Conservation (phyloP, 495 filamentous ascomycete species). For the Acidomyces sp. region DNA sequence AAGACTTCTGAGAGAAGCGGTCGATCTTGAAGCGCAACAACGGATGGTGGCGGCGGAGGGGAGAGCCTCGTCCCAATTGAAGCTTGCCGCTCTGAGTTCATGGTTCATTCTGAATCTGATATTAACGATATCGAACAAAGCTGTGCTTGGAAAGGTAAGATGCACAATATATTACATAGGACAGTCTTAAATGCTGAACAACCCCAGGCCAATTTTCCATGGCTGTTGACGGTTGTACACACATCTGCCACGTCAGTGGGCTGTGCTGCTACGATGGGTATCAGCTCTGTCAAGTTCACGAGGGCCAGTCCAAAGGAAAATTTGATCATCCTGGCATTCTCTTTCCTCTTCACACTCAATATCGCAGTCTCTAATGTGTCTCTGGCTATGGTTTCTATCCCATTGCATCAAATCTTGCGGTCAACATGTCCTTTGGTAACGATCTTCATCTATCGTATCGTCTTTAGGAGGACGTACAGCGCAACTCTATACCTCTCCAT, state of each 20-base stretch:
- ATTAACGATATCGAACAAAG: too few relatives aligned
- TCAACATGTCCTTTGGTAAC: slow-evolving; percentile 43
- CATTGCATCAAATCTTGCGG: slow-evolving; percentile 48
- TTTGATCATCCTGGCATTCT: slow-evolving; percentile 37
- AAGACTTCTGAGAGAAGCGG: too few relatives aligned
- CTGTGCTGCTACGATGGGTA: slow-evolving; percentile 34
- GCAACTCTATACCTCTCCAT: slow-evolving; percentile 41
- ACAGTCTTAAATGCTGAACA: too few relatives aligned
- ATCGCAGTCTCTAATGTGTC: slow-evolving; percentile 46
- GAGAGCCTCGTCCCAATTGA: too few relatives aligned
- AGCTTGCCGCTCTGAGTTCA: too few relatives aligned
- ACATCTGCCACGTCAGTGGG: slow-evolving; percentile 38
- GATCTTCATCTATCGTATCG: slow-evolving; percentile 41
- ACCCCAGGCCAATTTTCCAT: slow-evolving; percentile 45
- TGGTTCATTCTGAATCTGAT: too few relatives aligned
- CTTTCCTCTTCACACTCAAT: slow-evolving; percentile 45
- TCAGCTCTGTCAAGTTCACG: slow-evolving; percentile 36
- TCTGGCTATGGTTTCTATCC: slow-evolving; percentile 42
- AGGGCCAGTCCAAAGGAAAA: slow-evolving; percentile 35
- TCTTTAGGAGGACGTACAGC: slow-evolving; percentile 36
- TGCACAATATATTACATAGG: too few relatives aligned
- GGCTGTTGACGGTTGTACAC: slow-evolving; percentile 43
- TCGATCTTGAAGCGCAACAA: too few relatives aligned
- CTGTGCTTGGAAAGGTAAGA: too few relatives aligned
- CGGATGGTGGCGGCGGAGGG: too few relatives aligned